These are phyloP conservation scores for Butyriboletus pseudospeciosus DNA, from an alignment of 1,284 basidiomycete species.

Conservation along the genomic window DNA sequence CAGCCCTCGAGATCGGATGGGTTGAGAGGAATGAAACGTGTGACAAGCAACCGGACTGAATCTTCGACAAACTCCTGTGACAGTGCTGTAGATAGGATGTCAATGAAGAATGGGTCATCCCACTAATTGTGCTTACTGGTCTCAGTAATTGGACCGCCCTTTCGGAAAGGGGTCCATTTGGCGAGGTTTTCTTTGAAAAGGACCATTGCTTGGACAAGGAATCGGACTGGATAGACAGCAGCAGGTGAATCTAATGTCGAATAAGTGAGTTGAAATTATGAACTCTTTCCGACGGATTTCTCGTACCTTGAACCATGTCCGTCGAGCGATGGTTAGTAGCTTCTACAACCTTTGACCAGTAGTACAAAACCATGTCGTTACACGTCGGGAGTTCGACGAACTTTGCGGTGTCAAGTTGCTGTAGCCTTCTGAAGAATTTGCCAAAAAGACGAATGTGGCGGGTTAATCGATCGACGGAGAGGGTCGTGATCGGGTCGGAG, in stretches of 20 bases:
- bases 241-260: constrained; percentile 41
- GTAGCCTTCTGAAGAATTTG: constrained; percentile 71
- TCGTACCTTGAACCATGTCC: constrained; percentile 54
- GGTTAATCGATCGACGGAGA: constrained; percentile 53
- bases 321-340: constrained; percentile 51
- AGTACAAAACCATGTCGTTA: constrained; percentile 64
- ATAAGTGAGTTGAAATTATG: background rate
- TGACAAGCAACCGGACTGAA: constrained; percentile 74
- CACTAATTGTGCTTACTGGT: constrained; percentile 43
- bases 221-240: constrained; percentile 69
- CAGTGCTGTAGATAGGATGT: constrained; percentile 49
- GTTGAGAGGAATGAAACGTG: constrained; percentile 78
- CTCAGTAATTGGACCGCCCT: constrained; percentile 55
- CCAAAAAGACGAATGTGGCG: constrained; percentile 67
- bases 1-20: constrained; percentile 73
- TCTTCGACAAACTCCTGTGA: constrained; percentile 72
- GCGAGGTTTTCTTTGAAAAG: constrained; percentile 81
- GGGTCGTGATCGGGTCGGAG: constrained; percentile 31
- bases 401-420: constrained; percentile 53
- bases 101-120: constrained; percentile 9
- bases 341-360: constrained; percentile 71
- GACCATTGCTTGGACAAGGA: constrained; percentile 82
- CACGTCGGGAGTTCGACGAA: constrained; percentile 65
- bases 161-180: constrained; percentile 64
- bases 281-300: background rate